A percentile compares a stretch with the other conserved stretches of the same genome.
Evolutionary conservation across 495 filamentous ascomycete species (phyloP).

Genomic region (Hamigera avellanea): DNA sequence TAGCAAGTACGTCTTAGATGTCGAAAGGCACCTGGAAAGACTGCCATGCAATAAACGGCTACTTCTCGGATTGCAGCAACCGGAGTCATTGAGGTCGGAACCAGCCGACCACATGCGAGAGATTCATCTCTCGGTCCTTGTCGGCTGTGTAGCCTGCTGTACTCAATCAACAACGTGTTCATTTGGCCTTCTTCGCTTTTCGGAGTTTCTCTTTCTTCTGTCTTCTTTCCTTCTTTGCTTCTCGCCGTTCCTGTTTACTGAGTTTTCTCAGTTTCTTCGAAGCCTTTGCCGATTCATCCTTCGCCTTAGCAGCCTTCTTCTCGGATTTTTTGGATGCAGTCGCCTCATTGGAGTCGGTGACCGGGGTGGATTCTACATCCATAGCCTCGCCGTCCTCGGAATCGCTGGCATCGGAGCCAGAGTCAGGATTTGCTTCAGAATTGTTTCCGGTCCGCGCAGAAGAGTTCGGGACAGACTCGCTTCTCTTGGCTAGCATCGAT

Average conservation of each 20-base stretch:
- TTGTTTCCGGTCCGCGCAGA: constrained; percentile 8
- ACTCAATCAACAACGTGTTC: neutral
- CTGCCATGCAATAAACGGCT: too few species aligned
- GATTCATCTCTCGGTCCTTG: neutral
- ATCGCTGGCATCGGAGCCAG: constrained; percentile 11
- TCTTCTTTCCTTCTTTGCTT: constrained; percentile 24
- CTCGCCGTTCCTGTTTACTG: constrained; percentile 15
- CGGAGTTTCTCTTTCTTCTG: constrained; percentile 26
- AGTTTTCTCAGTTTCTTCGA: constrained; percentile 18
- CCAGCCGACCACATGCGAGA: neutral
- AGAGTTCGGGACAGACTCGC: constrained; percentile 7
- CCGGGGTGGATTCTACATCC: constrained; percentile 1
- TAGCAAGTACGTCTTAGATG: too few species aligned
- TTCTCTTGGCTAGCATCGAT: constrained; percentile 21
- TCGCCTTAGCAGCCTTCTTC: constrained; percentile 4
- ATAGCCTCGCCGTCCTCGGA: constrained; percentile 11
- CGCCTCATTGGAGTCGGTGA: constrained; percentile 1
- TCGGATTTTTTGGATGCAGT: constrained; percentile 5
- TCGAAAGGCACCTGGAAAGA: too few species aligned
- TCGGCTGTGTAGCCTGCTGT: neutral
- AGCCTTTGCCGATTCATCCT: too few species aligned
- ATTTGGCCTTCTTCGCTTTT: constrained; percentile 17
- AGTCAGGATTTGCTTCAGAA: constrained; percentile 14
- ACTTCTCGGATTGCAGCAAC: too few species aligned
- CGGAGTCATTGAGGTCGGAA: neutral